phyloP scores from a whole-genome alignment of 352 stramenopile genomes.

The Peronospora farinosa region DNA sequence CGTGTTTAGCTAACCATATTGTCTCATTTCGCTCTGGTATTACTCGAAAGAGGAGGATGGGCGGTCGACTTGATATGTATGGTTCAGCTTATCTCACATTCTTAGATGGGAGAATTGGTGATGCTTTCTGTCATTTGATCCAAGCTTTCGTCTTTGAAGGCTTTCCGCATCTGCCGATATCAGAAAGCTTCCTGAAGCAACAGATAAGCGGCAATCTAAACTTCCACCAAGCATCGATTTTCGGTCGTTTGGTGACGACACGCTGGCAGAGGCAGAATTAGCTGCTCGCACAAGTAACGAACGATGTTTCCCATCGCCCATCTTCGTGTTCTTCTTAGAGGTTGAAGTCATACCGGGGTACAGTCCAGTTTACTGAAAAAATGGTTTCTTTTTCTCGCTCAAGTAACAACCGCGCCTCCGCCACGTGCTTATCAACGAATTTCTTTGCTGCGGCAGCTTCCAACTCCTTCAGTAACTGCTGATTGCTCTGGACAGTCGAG shows the following conservation, averaged over 20 bases:
- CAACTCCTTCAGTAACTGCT: conserved; percentile 45
- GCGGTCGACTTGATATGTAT: conserved; percentile 19
- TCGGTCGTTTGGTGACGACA: conserved; percentile 25
- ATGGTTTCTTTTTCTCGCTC: conserved; percentile 61
- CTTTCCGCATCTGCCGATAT: conserved; percentile 12
- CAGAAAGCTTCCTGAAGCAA: conserved; percentile 24
- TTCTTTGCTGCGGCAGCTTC: conserved; percentile 48
- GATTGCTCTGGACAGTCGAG: conserved; percentile 16
- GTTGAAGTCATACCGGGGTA: conserved; percentile 37
- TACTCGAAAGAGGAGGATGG: conserved; percentile 30
- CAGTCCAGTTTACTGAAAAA: conserved; percentile 56
- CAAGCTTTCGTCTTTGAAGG: conserved; percentile 4
- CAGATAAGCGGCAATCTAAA: conserved; percentile 30
- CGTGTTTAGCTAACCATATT: background rate
- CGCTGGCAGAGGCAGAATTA: conserved; percentile 24
- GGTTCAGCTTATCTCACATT: background rate
- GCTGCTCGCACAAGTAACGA: conserved; percentile 26
- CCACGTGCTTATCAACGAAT: conserved; percentile 77
- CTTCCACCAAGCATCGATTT: conserved; percentile 27
- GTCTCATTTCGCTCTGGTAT: conserved; percentile 29
- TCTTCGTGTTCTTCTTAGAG: conserved; percentile 25
- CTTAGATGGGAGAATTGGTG: conserved; percentile 5
- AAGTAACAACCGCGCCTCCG: conserved; percentile 56
- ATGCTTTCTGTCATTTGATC: conserved; percentile 4
- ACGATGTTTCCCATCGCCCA: conserved; percentile 14